Conservation (phyloP, 179 eudicot species). For the Spinacia oleracea region DNA sequence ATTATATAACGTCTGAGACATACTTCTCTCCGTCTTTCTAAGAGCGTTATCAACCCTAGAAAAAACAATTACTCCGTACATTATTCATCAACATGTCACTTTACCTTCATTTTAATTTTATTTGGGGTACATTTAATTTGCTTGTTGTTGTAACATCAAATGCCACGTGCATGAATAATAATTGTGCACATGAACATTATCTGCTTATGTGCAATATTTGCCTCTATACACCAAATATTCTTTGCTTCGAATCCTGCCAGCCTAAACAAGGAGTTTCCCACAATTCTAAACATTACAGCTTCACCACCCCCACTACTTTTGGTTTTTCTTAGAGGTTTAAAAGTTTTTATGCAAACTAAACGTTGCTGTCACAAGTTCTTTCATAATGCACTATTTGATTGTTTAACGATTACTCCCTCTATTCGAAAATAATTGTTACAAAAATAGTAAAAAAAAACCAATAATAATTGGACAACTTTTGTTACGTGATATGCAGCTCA, state of each 20-base stretch:
- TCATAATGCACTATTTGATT: background rate
- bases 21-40: background rate
- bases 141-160: conserved; percentile 21
- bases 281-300: conserved; percentile 25
- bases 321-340: conserved; percentile 2
- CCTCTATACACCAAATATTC: conserved; percentile 22
- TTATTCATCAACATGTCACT: too few relatives aligned
- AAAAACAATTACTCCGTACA: too few relatives aligned
- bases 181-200: conserved; percentile 30
- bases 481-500: background rate
- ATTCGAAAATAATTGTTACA: too few relatives aligned
- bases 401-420: background rate
- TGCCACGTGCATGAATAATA: conserved; percentile 37
- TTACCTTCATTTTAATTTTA: background rate
- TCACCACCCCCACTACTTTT: conserved; percentile 23
- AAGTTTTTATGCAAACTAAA: background rate
- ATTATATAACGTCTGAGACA: too few relatives aligned
- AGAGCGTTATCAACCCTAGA: too few relatives aligned
- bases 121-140: background rate
- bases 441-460: too few relatives aligned
- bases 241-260: conserved; percentile 25
- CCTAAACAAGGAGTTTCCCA: conserved; percentile 23
- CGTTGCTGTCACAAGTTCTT: conserved; percentile 15
- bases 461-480: background rate
- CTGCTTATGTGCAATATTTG: conserved; percentile 12